Conservation (phyloP, 352 stramenopile species). For the Phytophthora sp. region DNA sequence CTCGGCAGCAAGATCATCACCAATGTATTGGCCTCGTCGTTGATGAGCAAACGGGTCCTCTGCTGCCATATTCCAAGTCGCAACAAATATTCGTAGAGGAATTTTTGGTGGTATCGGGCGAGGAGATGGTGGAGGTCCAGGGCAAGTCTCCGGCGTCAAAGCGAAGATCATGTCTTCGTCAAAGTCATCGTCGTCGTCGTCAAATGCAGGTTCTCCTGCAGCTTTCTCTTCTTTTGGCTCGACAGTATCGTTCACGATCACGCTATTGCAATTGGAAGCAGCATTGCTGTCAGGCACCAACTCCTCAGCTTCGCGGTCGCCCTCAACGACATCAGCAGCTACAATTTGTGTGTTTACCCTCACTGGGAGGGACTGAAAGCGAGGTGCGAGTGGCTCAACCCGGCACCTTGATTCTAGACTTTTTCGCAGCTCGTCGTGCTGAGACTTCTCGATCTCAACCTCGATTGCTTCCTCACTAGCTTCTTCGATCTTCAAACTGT, state of each 20-base stretch:
- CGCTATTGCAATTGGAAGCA: too few relatives aligned
- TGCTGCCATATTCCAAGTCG: slow-evolving; percentile 81
- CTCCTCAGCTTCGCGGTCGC: too few relatives aligned
- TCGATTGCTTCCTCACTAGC: slow-evolving; percentile 28
- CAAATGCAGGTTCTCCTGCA: background rate
- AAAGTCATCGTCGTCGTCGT: slow-evolving; percentile 29
- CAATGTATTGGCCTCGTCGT: slow-evolving; percentile 48
- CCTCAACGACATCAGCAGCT: too few relatives aligned
- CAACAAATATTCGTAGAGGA: slow-evolving; percentile 64
- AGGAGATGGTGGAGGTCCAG: slow-evolving; percentile 10
- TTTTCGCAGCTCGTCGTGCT: background rate
- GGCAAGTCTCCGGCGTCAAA: slow-evolving; percentile 42
- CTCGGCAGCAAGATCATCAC: slow-evolving; percentile 38
- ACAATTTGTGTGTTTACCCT: slow-evolving; percentile 1
- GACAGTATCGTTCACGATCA: background rate
- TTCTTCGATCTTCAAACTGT: slow-evolving; percentile 24
- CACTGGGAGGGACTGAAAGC: slow-evolving; percentile 4
- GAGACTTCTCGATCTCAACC: slow-evolving; percentile 18
- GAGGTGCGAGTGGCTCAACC: background rate
- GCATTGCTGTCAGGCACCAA: too few relatives aligned
- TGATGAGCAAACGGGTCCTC: slow-evolving; percentile 57
- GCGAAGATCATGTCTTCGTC: slow-evolving; percentile 35
- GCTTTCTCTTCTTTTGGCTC: background rate
- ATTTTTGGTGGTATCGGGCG: background rate
- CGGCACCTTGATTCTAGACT: background rate